Conservation (phyloP, 345 rosid species). For the Raphanus raphanistrum region DNA sequence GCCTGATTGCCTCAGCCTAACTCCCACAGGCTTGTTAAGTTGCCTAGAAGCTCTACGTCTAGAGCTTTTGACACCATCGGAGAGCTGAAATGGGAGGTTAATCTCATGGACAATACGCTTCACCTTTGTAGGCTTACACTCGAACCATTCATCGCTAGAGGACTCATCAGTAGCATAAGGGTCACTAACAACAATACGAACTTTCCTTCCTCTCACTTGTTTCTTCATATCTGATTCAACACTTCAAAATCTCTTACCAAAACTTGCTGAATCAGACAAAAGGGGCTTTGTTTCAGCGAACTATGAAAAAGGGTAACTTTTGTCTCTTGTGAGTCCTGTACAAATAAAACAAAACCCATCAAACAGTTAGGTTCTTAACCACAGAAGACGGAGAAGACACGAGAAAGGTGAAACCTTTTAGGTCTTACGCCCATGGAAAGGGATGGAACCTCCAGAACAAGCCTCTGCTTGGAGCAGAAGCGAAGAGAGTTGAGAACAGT, state of each 20-base stretch:
- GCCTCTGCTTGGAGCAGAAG: conserved; percentile 61
- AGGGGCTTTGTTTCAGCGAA: conserved; percentile 44
- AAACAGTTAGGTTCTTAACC: conserved; percentile 1
- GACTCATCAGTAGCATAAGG: conserved; percentile 77
- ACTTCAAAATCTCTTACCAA: conserved; percentile 29
- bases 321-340: conserved; percentile 73
- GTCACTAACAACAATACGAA: conserved; percentile 63
- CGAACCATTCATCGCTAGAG: conserved; percentile 65
- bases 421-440: conserved; percentile 93
- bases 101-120: conserved; percentile 67
- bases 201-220: conserved; percentile 41
- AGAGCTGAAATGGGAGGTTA: conserved; percentile 29
- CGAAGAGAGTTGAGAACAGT: conserved; percentile 44
- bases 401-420: conserved; percentile 49
- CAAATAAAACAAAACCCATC: not conserved
- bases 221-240: conserved; percentile 21
- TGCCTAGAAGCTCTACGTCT: conserved; percentile 4
- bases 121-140: conserved; percentile 16
- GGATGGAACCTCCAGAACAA: conserved; percentile 46
- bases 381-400: not conserved
- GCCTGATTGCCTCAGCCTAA: conserved; percentile 85
- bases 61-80: conserved; percentile 45
- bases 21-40: conserved; percentile 49
- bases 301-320: conserved; percentile 45
- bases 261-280: conserved; percentile 45